A percentile compares a stretch with the other conserved stretches of the same genome.
Evolutionary conservation across 169 alveolate species (phyloP).

Genomic region (Plasmodium blacklocki): DNA sequence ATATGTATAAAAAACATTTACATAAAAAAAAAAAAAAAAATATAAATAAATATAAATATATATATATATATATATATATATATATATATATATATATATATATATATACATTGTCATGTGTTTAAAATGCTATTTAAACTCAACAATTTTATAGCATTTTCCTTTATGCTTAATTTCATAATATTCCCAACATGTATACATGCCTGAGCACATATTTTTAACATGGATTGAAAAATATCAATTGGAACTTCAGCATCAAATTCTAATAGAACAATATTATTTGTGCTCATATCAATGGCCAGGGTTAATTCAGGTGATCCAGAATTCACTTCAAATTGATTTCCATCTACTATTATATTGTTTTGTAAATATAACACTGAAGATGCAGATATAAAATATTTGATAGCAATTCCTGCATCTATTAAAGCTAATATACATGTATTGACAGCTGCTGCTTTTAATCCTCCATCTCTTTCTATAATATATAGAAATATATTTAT

Average conservation of each 20-base stretch:
- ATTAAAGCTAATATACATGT: constrained; percentile 84
- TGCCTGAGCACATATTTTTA: constrained; percentile 41
- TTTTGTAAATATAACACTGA: constrained; percentile 80
- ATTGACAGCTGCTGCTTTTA: constrained; percentile 83
- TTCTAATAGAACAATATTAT: constrained; percentile 60
- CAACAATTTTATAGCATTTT: constrained; percentile 62
- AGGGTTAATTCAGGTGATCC: constrained; percentile 72
- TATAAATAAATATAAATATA: constrained; percentile 3
- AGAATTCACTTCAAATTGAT: constrained; percentile 67
- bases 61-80: not conserved
- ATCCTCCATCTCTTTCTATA: constrained; percentile 77
- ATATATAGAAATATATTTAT: constrained; percentile 50
- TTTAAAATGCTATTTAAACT: constrained; percentile 44
- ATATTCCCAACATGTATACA: constrained; percentile 52
- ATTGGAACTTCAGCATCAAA: constrained; percentile 77
- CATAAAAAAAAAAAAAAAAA: constrained; percentile 4
- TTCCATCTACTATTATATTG: constrained; percentile 60
- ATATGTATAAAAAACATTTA: not conserved
- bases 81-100: not conserved
- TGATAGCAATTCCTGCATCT: constrained; percentile 87
- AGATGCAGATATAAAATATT: constrained; percentile 81
- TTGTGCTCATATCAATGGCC: constrained; percentile 60
- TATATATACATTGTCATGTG: constrained; percentile 7
- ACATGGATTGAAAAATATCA: constrained; percentile 68
- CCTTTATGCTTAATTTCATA: constrained; percentile 68